These are phyloP conservation scores for Cordyceps fumosorosea DNA, from an alignment of 2,329 filamentous ascomycete species.

Conservation along the genomic window DNA sequence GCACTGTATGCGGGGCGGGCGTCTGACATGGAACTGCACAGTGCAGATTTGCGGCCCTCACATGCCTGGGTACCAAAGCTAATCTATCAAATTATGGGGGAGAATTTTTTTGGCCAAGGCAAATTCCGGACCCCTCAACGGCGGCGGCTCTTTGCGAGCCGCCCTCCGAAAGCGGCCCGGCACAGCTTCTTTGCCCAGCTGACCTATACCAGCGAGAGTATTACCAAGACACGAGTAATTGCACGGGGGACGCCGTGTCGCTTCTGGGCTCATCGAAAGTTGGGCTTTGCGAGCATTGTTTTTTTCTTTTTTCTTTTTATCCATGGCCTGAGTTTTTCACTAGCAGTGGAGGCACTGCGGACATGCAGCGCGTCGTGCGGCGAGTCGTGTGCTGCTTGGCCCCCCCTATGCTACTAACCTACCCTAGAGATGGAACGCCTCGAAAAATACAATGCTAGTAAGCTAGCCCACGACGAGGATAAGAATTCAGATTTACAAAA, in stretches of 20 bases:
- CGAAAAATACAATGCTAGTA: neutral
- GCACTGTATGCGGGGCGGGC: slow-evolving; percentile 8
- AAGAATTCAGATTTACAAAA: too few species aligned
- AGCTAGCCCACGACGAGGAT: neutral
- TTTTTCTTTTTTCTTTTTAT: neutral
- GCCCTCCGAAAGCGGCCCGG: slow-evolving; percentile 13
- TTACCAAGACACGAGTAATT: slow-evolving; percentile 6
- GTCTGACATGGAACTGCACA: neutral
- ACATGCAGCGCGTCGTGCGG: neutral
- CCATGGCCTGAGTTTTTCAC: neutral
- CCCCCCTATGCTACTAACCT: neutral
- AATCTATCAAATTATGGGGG: neutral
- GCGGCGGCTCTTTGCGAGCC: slow-evolving; percentile 2
- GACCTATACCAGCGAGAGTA: slow-evolving; percentile 12
- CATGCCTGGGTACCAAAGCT: neutral
- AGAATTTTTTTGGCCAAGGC: neutral
- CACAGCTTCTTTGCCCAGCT: neutral
- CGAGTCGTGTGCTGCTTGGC: neutral
- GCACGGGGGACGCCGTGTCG: too few species aligned
- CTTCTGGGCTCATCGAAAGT: neutral
- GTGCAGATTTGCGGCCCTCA: slow-evolving; percentile 9
- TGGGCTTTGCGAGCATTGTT: neutral
- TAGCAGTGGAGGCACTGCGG: neutral
- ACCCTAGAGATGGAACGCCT: neutral
- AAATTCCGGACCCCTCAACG: slow-evolving; percentile 7